These are phyloP conservation scores for Phanerodontia chrysosporium DNA, from an alignment of 768 basidiomycete species.

Conservation along the genomic window DNA sequence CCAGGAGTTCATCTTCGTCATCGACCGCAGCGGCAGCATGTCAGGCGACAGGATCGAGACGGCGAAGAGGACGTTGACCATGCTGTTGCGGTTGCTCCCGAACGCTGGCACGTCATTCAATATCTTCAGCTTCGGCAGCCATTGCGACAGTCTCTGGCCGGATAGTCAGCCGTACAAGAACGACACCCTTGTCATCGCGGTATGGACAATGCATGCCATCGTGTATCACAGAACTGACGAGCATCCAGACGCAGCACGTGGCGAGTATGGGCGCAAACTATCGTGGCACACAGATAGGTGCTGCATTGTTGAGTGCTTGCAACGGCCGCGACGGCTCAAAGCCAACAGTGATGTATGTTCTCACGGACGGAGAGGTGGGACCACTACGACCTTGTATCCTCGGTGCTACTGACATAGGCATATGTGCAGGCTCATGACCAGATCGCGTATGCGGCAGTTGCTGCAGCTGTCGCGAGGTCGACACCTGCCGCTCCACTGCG, in stretches of 20 bases:
- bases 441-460: slow-evolving; percentile 5
- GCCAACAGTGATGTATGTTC: slow-evolving; percentile 46
- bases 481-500: slow-evolving; percentile 30
- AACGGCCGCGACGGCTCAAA: slow-evolving; percentile 28
- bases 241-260: not conserved
- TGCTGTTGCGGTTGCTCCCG: slow-evolving; percentile 51
- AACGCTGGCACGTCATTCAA: slow-evolving; percentile 43
- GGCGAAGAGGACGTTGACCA: slow-evolving; percentile 42
- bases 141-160: slow-evolving; percentile 30
- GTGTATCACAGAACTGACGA: too few species aligned
- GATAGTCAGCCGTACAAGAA: not conserved
- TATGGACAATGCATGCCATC: too few species aligned
- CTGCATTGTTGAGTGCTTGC: slow-evolving; percentile 40
- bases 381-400: not conserved
- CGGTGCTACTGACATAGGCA: too few species aligned
- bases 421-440: slow-evolving; percentile 2
- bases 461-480: slow-evolving; percentile 30
- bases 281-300: slow-evolving; percentile 49
- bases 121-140: slow-evolving; percentile 47
- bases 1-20: slow-evolving; percentile 58
- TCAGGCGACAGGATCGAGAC: slow-evolving; percentile 33
- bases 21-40: slow-evolving; percentile 65
- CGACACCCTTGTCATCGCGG: not conserved
- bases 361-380: slow-evolving; percentile 54
- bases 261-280: slow-evolving; percentile 20